These are phyloP conservation scores for Debaryomyces castellii DNA, from an alignment of 805 yeast species.

Conservation along the genomic window DNA sequence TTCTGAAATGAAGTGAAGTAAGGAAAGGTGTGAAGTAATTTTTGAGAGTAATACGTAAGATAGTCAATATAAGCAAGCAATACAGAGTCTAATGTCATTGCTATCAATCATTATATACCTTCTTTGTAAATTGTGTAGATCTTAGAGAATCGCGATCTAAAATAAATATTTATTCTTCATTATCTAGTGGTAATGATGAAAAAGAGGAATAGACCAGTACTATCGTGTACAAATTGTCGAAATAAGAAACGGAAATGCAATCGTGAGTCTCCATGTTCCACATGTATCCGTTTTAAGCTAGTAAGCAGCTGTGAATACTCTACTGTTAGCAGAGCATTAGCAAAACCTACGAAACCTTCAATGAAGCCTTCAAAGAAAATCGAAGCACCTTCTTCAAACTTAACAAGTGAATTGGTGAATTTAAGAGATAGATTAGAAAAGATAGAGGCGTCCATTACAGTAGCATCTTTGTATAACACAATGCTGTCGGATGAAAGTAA, in stretches of 20 bases:
- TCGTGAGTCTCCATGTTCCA: slow-evolving; percentile 15
- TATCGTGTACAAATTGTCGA: slow-evolving; percentile 16
- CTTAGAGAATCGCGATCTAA: no score
- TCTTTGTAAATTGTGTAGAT: no score
- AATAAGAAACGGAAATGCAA: slow-evolving; percentile 17
- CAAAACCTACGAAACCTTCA: neutral
- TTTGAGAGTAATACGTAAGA: no score
- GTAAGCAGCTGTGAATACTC: slow-evolving; percentile 7
- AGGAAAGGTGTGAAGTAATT: no score
- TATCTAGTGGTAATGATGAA: neutral
- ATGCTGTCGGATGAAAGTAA: no score
- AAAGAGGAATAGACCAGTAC: slow-evolving; percentile 16
- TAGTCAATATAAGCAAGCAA: no score
- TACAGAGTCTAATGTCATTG: no score
- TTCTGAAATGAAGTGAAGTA: neutral
- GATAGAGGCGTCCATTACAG: slow-evolving; percentile 7
- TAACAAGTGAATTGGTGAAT: slow-evolving; percentile 3
- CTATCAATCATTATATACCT: no score
- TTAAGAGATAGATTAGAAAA: slow-evolving; percentile 4
- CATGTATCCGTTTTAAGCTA: slow-evolving; percentile 4
- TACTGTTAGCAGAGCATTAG: neutral
- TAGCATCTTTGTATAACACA: slow-evolving; percentile 3
- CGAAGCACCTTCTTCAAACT: neutral
- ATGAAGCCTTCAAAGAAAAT: neutral
- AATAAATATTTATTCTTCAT: neutral